Conservation (phyloP, 2,329 filamentous ascomycete genomes). For the Alternaria dauci region DNA sequence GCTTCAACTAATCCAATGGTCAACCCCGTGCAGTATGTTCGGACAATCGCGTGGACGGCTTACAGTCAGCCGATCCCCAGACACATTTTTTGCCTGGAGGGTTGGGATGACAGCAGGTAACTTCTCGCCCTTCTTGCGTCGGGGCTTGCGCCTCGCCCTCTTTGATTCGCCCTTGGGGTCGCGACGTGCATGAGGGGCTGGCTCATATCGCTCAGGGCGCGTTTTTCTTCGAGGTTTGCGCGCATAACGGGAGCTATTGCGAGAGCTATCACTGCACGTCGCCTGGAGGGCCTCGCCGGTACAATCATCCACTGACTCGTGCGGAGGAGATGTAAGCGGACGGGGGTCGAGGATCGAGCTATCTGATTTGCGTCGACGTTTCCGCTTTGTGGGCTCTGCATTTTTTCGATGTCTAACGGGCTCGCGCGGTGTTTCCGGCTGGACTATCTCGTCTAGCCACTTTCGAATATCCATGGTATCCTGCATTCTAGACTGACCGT, state of each 20-base stretch:
- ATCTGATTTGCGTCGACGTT: conserved; percentile 49
- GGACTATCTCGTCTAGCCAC: conserved; percentile 56
- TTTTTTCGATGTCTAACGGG: conserved; percentile 19
- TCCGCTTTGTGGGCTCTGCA: conserved; percentile 17
- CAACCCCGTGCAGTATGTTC: conserved; percentile 25
- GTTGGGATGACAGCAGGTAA: conserved; percentile 50
- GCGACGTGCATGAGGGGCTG: conserved; percentile 28
- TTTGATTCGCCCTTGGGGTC: conserved; percentile 37
- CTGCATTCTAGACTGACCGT: conserved; percentile 32
- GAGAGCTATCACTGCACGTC: conserved; percentile 23
- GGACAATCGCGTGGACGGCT: conserved; percentile 19
- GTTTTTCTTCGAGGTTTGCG: conserved; percentile 58
- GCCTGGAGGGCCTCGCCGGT: conserved; percentile 27
- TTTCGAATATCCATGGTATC: conserved; percentile 54
- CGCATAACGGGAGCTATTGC: conserved; percentile 46
- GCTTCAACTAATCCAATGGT: conserved; percentile 54
- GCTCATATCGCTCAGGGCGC: conserved; percentile 55
- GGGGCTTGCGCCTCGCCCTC: conserved; percentile 47
- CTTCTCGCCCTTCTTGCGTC: conserved; percentile 49
- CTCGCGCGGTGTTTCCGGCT: conserved; percentile 42
- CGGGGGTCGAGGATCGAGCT: conserved; percentile 48
- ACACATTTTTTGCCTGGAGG: conserved; percentile 57
- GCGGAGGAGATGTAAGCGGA: conserved; percentile 18
- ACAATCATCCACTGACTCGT: conserved; percentile 12
- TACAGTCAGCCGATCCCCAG: conserved; percentile 58